phyloP scores from a whole-genome alignment of 768 basidiomycete species.

The Harrya chromipes region DNA sequence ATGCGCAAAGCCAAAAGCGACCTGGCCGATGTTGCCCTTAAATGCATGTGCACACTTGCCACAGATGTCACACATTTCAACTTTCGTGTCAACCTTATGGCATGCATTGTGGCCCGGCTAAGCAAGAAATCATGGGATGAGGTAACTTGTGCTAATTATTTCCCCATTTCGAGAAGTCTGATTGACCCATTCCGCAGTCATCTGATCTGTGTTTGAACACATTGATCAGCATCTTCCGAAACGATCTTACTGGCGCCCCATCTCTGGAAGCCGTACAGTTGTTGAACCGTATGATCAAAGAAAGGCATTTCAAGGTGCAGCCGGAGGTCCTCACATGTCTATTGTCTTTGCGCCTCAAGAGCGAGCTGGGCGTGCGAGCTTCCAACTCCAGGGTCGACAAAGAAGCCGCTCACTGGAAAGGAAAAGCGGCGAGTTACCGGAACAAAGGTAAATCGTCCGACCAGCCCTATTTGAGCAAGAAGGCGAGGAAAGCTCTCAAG shows the following conservation, averaged over 20 bases:
- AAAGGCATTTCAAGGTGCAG: conserved; percentile 84
- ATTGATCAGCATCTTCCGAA: conserved; percentile 76
- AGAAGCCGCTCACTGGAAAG: conserved; percentile 37
- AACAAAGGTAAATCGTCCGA: conserved; percentile 57
- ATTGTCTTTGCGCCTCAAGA: conserved; percentile 80
- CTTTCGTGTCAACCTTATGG: conserved; percentile 91
- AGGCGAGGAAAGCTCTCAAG: conserved; percentile 77
- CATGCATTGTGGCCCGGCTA: conserved; percentile 74
- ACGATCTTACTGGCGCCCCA: conserved; percentile 73
- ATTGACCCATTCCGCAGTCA: conserved; percentile 45
- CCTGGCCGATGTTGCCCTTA: conserved; percentile 66
- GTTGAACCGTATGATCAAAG: conserved; percentile 94
- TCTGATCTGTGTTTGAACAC: conserved; percentile 84
- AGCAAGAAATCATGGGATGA: conserved; percentile 88
- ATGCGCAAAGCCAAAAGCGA: conserved; percentile 54
- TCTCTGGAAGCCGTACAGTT: conserved; percentile 90
- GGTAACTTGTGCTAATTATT: conserved; percentile 42
- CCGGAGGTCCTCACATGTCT: conserved; percentile 86
- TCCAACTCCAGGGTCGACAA: conserved; percentile 68
- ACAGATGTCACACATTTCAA: conserved; percentile 93
- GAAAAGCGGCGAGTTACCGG: conserved; percentile 37
- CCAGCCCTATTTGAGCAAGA: conserved; percentile 86
- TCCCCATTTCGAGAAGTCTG: conserved; percentile 2
- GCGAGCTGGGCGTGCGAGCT: conserved; percentile 77
- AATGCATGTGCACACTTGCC: conserved; percentile 84